Conservation (phyloP, 371 early-diverging fungal species). For the Lichtheimia ornata region DNA sequence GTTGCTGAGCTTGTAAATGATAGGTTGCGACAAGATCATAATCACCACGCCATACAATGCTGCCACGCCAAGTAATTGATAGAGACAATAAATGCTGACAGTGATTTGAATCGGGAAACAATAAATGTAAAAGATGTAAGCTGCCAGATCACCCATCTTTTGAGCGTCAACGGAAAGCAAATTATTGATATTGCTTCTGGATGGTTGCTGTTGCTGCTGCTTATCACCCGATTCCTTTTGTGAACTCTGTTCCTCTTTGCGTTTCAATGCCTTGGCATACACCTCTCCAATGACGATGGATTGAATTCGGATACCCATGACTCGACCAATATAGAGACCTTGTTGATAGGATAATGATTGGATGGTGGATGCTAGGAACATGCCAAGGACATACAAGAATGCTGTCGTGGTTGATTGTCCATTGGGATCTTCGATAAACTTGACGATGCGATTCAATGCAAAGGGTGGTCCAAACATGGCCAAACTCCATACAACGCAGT, state of each 20-base stretch:
- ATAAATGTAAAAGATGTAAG: conserved; percentile 62
- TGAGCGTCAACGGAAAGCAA: conserved; percentile 59
- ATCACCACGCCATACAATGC: conserved; percentile 65
- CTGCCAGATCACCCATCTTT: conserved; percentile 52
- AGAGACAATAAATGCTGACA: conserved; percentile 63
- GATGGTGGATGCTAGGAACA: conserved; percentile 52
- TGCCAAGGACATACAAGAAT: conserved; percentile 60
- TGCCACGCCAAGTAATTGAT: conserved; percentile 63
- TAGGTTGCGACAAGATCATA: conserved; percentile 59
- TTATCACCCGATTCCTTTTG: conserved; percentile 11
- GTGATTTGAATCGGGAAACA: conserved; percentile 60
- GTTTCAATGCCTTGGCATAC: conserved; percentile 54
- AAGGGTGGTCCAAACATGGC: conserved; percentile 56
- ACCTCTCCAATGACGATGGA: conserved; percentile 64
- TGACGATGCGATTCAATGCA: conserved; percentile 56
- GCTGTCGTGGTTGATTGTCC: conserved; percentile 35
- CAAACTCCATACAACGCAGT: neutral
- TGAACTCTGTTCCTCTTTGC: conserved; percentile 44
- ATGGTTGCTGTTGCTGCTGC: conserved; percentile 12
- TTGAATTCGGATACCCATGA: conserved; percentile 52
- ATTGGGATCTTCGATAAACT: conserved; percentile 47
- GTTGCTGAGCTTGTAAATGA: conserved; percentile 53
- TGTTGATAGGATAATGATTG: conserved; percentile 52
- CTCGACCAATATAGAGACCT: conserved; percentile 56
- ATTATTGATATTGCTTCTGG: conserved; percentile 49